Conservation (phyloP, 441 rosid genomes). For the Adansonia grandidieri region DNA sequence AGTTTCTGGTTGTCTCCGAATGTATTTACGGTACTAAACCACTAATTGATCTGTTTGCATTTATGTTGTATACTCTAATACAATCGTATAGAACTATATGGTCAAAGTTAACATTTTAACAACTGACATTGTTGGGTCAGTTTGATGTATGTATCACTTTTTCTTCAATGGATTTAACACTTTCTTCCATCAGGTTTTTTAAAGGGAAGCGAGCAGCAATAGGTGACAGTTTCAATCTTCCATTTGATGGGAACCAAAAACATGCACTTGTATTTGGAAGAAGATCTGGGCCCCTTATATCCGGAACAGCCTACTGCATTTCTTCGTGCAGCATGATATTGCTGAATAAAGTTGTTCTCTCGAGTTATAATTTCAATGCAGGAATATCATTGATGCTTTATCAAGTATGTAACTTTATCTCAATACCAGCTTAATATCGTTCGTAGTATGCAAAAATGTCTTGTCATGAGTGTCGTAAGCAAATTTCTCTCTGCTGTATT, state of each 20-base stretch:
- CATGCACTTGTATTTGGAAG: constrained; percentile 52
- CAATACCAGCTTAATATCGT: background rate
- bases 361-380: constrained; percentile 73
- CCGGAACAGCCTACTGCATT: constrained; percentile 87
- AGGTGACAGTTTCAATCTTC: constrained; percentile 33
- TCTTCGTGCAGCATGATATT: constrained; percentile 93
- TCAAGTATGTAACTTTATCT: constrained; percentile 59
- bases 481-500: constrained; percentile 5
- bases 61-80: background rate
- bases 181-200: constrained; percentile 50
- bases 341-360: constrained; percentile 80
- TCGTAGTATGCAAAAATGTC: background rate
- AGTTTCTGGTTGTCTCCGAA: background rate
- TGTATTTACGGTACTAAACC: background rate
- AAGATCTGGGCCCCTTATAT: constrained; percentile 70
- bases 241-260: constrained; percentile 42
- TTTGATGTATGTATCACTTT: background rate
- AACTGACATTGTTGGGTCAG: background rate
- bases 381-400: constrained; percentile 83
- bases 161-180: background rate
- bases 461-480: background rate
- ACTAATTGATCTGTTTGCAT: background rate
- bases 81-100: background rate
- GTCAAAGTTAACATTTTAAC: background rate
- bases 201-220: constrained; percentile 50